Percentiles rank a stretch among this genome's conserved stretches.
Evolutionary conservation across 352 stramenopile species (phyloP).

Genomic region (Phytophthora ramorum): DNA sequence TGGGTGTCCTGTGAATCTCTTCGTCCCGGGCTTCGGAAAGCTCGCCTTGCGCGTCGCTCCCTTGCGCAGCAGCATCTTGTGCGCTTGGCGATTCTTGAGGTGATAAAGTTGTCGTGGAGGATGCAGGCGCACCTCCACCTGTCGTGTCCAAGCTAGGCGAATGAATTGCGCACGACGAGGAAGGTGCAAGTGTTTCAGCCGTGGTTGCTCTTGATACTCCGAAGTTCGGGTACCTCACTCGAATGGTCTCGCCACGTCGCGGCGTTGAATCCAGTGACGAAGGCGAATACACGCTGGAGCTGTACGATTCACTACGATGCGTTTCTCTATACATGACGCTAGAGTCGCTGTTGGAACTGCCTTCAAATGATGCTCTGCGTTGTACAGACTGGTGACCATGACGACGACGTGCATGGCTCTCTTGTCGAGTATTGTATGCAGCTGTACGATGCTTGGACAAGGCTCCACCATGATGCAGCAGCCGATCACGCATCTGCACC

Average conservation of each 20-base stretch:
- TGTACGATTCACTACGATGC: slow-evolving; percentile 37
- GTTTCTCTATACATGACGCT: slow-evolving; percentile 34
- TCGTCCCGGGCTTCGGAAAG: neutral
- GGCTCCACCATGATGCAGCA: slow-evolving; percentile 38
- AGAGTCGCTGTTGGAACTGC: slow-evolving; percentile 21
- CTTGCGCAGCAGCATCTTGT: slow-evolving; percentile 3
- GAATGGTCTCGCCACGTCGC: slow-evolving; percentile 11
- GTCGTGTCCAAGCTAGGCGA: slow-evolving; percentile 4
- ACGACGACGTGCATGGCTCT: neutral
- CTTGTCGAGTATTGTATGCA: neutral
- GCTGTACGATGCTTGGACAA: slow-evolving; percentile 8
- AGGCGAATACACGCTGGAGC: slow-evolving; percentile 40
- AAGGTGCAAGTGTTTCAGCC: slow-evolving; percentile 40
- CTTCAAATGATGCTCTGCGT: slow-evolving; percentile 19
- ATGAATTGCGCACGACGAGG: slow-evolving; percentile 20
- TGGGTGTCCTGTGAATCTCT: slow-evolving; percentile 27
- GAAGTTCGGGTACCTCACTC: slow-evolving; percentile 23
- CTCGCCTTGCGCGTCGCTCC: neutral
- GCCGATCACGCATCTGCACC: slow-evolving; percentile 60
- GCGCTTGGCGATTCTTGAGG: slow-evolving; percentile 3
- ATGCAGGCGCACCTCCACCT: neutral
- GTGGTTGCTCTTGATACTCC: slow-evolving; percentile 34
- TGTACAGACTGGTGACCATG: neutral
- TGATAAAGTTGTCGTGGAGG: slow-evolving; percentile 2
- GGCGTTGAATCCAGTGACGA: slow-evolving; percentile 35